phyloP scores from a whole-genome alignment of 257 asterid species.

The Rubia yunnanensis region DNA sequence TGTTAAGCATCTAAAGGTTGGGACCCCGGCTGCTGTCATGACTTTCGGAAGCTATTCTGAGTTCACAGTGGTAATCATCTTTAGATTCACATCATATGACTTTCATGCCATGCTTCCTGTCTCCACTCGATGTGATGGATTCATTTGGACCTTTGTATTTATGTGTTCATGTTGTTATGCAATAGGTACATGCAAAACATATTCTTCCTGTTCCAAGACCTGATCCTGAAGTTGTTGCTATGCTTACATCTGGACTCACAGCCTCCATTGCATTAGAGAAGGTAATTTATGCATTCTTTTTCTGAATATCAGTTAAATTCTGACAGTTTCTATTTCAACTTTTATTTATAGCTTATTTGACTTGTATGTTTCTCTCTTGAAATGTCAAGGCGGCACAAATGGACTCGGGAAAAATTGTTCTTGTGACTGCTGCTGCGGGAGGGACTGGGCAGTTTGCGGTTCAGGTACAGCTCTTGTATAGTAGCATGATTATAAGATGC shows the following conservation, averaged over 20 bases:
- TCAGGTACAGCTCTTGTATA: constrained; percentile 46
- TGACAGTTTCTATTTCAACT: background rate
- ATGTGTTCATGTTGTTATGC: constrained; percentile 1
- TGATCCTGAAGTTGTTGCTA: constrained; percentile 92
- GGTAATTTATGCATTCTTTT: constrained; percentile 30
- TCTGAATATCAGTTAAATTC: background rate
- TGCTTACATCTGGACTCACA: constrained; percentile 97
- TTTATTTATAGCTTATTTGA: background rate
- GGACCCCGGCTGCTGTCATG: constrained; percentile 94
- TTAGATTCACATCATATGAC: background rate
- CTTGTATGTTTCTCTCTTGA: constrained; percentile 12
- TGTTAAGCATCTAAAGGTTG: constrained; percentile 70
- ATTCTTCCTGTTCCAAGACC: constrained; percentile 94
- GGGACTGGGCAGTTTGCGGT: constrained; percentile 99
- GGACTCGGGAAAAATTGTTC: constrained; percentile 81
- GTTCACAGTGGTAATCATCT: constrained; percentile 47
- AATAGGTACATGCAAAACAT: constrained; percentile 67
- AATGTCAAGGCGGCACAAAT: constrained; percentile 71
- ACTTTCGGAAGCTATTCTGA: constrained; percentile 88
- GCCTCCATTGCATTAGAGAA: constrained; percentile 93
- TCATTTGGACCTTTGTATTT: background rate
- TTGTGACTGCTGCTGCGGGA: constrained; percentile 98
- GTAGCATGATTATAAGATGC: background rate
- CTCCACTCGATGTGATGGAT: background rate
- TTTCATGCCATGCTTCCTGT: background rate